Conservation (phyloP, 805 yeast species). For the Nakazawaea pomicola region DNA sequence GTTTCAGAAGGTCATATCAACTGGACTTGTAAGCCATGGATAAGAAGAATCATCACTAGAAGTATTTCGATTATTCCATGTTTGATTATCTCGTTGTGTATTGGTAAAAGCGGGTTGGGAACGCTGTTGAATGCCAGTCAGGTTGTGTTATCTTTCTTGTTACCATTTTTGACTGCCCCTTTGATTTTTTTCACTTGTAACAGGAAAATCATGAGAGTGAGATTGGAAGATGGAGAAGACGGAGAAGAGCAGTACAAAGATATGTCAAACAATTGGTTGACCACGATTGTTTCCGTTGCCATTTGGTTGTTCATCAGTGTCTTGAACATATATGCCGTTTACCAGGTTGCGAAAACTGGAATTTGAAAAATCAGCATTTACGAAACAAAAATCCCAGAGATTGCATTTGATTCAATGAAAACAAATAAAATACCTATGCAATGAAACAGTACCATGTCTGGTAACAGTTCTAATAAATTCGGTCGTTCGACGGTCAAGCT, state of each 20-base stretch:
- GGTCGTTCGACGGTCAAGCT: too few species aligned
- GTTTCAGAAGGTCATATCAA: constrained; percentile 82
- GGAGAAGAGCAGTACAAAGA: constrained; percentile 23
- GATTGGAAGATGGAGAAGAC: constrained; percentile 20
- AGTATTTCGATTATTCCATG: constrained; percentile 73
- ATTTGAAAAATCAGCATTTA: constrained; percentile 5
- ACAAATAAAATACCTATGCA: too few species aligned
- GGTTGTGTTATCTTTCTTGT: constrained; percentile 67
- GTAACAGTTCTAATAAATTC: too few species aligned
- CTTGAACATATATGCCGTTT: constrained; percentile 58
- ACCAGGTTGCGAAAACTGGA: constrained; percentile 32
- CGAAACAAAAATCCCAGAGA: too few species aligned
- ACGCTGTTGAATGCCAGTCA: constrained; percentile 77
- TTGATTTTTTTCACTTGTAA: constrained; percentile 70
- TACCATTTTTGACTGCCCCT: constrained; percentile 80
- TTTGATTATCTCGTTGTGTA: constrained; percentile 53
- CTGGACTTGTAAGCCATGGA: constrained; percentile 79
- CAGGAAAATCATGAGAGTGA: constrained; percentile 58
- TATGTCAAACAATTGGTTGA: constrained; percentile 61
- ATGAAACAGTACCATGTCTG: too few species aligned
- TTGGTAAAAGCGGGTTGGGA: constrained; percentile 64
- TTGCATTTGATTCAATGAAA: too few species aligned
- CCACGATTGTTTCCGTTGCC: constrained; percentile 38
- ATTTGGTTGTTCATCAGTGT: constrained; percentile 67
- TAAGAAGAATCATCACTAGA: constrained; percentile 69